Evolutionary conservation across 441 rosid species (phyloP).

Genomic region (Macaranga tanarius): DNA sequence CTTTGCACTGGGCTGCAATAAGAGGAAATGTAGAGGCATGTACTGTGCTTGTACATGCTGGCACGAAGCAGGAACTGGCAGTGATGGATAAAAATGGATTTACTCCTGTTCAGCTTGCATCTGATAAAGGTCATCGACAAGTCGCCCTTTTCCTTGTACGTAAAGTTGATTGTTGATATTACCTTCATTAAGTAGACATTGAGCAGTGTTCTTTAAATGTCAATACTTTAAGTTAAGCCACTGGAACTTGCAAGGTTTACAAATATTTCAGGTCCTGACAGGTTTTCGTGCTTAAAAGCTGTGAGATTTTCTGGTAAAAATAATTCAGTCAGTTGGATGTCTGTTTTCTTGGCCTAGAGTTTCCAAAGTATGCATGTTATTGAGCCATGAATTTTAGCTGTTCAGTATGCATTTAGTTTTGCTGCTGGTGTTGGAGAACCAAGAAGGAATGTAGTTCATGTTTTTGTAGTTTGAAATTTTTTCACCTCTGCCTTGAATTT

Average conservation of each 20-base stretch:
- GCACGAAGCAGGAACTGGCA: conserved; percentile 66
- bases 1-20: conserved; percentile 93
- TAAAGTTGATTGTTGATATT: conserved; percentile 36
- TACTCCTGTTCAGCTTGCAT: conserved; percentile 82
- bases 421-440: neutral
- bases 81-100: conserved; percentile 81
- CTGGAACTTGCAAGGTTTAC: neutral
- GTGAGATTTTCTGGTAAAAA: neutral
- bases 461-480: neutral
- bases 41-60: conserved; percentile 82
- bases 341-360: neutral
- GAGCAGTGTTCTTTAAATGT: conserved; percentile 13
- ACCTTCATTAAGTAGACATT: conserved; percentile 1
- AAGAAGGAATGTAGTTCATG: neutral
- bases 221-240: neutral
- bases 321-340: neutral
- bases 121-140: conserved; percentile 92
- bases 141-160: conserved; percentile 86
- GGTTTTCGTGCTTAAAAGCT: neutral
- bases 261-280: neutral
- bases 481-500: neutral
- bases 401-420: neutral
- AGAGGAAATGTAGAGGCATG: conserved; percentile 79
- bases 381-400: neutral
- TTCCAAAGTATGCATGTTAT: neutral